phyloP scores from a whole-genome alignment of 1,284 basidiomycete genomes.

The Calocybe gambosa region DNA sequence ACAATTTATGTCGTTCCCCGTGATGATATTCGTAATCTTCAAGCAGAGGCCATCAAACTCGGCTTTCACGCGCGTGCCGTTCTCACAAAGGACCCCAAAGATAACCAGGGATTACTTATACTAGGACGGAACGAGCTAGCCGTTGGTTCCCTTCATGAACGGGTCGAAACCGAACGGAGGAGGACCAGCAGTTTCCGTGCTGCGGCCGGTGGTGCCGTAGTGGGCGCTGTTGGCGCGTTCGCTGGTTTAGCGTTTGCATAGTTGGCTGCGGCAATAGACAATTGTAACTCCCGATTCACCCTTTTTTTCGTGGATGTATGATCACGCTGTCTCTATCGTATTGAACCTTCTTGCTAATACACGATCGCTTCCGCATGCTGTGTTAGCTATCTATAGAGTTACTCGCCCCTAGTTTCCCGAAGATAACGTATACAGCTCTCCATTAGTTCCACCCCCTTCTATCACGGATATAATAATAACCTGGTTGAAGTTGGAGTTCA shows the following conservation, averaged over 20 bases:
- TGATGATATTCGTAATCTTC: constrained; percentile 34
- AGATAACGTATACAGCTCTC: not conserved
- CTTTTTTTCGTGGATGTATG: not conserved
- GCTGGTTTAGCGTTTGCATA: constrained; percentile 36
- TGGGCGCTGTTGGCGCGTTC: constrained; percentile 37
- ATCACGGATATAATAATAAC: not conserved
- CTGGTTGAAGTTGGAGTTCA: not conserved
- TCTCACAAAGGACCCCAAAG: constrained; percentile 26
- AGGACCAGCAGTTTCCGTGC: constrained; percentile 25
- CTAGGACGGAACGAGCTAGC: constrained; percentile 38
- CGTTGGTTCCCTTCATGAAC: constrained; percentile 31
- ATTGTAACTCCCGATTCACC: not conserved
- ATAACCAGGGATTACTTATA: constrained; percentile 41
- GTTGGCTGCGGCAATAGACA: not conserved
- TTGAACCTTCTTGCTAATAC: not conserved
- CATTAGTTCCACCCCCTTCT: not conserved
- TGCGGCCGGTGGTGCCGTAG: constrained; percentile 34
- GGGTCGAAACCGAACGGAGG: constrained; percentile 26
- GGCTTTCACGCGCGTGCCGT: constrained; percentile 38
- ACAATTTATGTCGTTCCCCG: constrained; percentile 40
- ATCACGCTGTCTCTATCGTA: not conserved
- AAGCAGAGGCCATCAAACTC: constrained; percentile 33
- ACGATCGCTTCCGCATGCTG: not conserved
- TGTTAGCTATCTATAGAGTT: not conserved
- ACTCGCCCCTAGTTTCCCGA: not conserved